A percentile compares a stretch with the other conserved stretches of the same genome.
phyloP scores from a whole-genome alignment of 108 stramenopile genomes.

The Stephanodiscus minutulus region DNA sequence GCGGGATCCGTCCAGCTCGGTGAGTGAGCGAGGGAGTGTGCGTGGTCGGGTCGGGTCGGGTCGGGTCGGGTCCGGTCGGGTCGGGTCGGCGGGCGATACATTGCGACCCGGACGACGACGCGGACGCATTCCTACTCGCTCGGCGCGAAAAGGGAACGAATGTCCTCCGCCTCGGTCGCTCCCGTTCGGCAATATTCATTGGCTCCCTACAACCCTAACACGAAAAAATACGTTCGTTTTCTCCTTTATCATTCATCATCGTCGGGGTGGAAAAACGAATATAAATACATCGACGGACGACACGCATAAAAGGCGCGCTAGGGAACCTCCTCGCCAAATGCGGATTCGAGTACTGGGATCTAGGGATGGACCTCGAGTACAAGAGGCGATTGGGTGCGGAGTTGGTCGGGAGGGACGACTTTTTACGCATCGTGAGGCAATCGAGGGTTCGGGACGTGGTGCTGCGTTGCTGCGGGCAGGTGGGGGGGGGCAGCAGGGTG shows the following conservation, averaged over 20 bases:
- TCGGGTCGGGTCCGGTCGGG: no score
- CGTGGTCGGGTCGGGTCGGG: no score
- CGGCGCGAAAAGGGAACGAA: no score
- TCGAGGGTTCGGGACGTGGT: slow-evolving; percentile 20
- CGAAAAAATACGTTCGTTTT: neutral
- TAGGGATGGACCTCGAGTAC: slow-evolving; percentile 84
- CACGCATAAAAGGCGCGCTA: slow-evolving; percentile 41
- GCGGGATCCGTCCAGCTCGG: slow-evolving; percentile 85
- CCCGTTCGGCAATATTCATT: no score
- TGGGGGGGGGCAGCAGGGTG: slow-evolving; percentile 5
- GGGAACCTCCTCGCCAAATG: slow-evolving; percentile 54
- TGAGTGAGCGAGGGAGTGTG: slow-evolving; percentile 20
- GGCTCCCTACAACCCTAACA: no score
- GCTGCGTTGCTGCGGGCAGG: slow-evolving; percentile 25
- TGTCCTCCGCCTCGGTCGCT: no score
- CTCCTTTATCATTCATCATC: neutral
- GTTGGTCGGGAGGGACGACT: slow-evolving; percentile 59
- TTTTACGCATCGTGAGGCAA: slow-evolving; percentile 60
- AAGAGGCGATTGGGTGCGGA: slow-evolving; percentile 66
- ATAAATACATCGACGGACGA: no score
- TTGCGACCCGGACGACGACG: no score
- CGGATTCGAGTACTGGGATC: slow-evolving; percentile 80
- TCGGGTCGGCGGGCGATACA: no score
- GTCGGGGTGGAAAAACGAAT: no score
- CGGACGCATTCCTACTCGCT: no score